Percentiles rank a stretch among this genome's conserved stretches.
Evolutionary conservation across 495 filamentous ascomycete species (phyloP).

Genomic region (Cairneyella variabilis): DNA sequence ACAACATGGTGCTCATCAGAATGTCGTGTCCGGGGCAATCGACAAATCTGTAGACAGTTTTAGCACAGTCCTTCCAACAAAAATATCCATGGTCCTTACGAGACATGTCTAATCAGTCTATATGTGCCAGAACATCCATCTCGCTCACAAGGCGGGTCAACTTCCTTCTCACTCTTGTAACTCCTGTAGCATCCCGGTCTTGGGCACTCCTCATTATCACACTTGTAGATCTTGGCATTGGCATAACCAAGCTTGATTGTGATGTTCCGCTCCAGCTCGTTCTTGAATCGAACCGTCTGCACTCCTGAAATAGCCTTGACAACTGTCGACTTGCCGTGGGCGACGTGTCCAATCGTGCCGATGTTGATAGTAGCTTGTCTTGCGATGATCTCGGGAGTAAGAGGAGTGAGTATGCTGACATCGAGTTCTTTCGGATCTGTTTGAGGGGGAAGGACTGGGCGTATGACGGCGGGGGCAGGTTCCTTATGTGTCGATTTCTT

Average conservation of each 20-base stretch:
- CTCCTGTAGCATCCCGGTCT: slow-evolving; percentile 93
- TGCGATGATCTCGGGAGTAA: slow-evolving; percentile 93
- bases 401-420: slow-evolving; percentile 68
- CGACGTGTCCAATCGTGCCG: slow-evolving; percentile 97
- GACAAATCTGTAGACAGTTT: slow-evolving; percentile 62
- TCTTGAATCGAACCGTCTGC: slow-evolving; percentile 99
- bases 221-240: slow-evolving; percentile 99
- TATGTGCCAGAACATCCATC: slow-evolving; percentile 86
- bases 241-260: slow-evolving; percentile 99
- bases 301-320: slow-evolving; percentile 99
- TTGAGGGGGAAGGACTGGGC: slow-evolving; percentile 72
- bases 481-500: slow-evolving; percentile 41
- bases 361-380: slow-evolving; percentile 99
- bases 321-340: slow-evolving; percentile 96
- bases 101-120: slow-evolving; percentile 79
- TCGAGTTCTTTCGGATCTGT: slow-evolving; percentile 85
- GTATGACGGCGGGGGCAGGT: slow-evolving; percentile 34
- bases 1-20: slow-evolving; percentile 99
- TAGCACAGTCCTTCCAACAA: background rate
- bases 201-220: slow-evolving; percentile 85
- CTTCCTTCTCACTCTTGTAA: slow-evolving; percentile 97
- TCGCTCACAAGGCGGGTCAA: slow-evolving; percentile 91
- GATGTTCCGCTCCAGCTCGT: slow-evolving; percentile 97
- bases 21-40: slow-evolving; percentile 99
- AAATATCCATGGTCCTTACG: slow-evolving; percentile 52